phyloP scores from a whole-genome alignment of 1,139 yeast genomes.

The Wickerhamomyces sp. region DNA sequence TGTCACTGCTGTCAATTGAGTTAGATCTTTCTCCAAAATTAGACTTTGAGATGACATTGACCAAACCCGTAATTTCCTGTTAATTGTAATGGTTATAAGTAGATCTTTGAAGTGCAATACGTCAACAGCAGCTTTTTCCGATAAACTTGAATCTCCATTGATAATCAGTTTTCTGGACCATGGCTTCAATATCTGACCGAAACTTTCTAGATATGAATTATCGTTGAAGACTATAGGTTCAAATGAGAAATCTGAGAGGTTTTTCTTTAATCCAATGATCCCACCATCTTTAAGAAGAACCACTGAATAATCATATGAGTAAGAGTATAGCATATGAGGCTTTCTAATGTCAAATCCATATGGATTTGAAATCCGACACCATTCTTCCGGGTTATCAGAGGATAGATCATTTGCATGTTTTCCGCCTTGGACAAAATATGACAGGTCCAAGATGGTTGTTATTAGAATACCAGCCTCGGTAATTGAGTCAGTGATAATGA shows the following conservation, averaged over 20 bases:
- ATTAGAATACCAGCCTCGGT: slow-evolving; percentile 32
- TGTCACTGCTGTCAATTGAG: slow-evolving; percentile 17
- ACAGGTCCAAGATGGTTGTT: slow-evolving; percentile 25
- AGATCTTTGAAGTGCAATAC: slow-evolving; percentile 20
- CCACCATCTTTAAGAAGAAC: slow-evolving; percentile 73
- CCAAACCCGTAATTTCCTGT: slow-evolving; percentile 54
- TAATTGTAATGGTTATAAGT: slow-evolving; percentile 38
- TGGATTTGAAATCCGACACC: slow-evolving; percentile 68
- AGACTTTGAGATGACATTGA: slow-evolving; percentile 36
- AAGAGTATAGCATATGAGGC: slow-evolving; percentile 51
- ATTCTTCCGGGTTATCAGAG: slow-evolving; percentile 27
- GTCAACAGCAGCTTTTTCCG: slow-evolving; percentile 29
- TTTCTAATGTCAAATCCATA: slow-evolving; percentile 67
- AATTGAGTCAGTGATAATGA: slow-evolving; percentile 27
- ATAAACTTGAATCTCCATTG: slow-evolving; percentile 18
- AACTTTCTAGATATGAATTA: slow-evolving; percentile 44
- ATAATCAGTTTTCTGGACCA: slow-evolving; percentile 16
- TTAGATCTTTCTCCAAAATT: slow-evolving; percentile 30
- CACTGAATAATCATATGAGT: slow-evolving; percentile 40
- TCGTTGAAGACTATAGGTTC: slow-evolving; percentile 53
- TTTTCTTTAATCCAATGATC: slow-evolving; percentile 45
- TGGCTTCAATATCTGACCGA: slow-evolving; percentile 28
- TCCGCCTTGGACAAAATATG: slow-evolving; percentile 21
- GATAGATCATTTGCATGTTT: slow-evolving; percentile 7
- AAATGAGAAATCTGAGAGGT: slow-evolving; percentile 33